Evolutionary conservation across 2,329 filamentous ascomycete genomes (phyloP).

Genomic region (Paracoccidioides brasiliensis): DNA sequence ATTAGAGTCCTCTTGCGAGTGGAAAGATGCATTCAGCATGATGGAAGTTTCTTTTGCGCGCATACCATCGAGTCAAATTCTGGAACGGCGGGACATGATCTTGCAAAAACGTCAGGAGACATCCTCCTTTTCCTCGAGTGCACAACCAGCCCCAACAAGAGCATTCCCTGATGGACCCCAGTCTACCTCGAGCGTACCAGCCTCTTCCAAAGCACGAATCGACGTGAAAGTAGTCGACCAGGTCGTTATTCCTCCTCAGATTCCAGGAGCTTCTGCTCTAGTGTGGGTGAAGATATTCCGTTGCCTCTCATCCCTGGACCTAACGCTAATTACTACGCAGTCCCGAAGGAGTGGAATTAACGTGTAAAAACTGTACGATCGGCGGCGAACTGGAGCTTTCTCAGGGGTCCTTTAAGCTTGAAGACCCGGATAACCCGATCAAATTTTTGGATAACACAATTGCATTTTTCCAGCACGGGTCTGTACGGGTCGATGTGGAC

Average conservation of each 20-base stretch:
- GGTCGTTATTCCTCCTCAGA: constrained; percentile 6
- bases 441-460: constrained; percentile 7
- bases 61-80: constrained; percentile 5
- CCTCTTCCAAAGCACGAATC: neutral
- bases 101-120: constrained; percentile 6
- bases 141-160: neutral
- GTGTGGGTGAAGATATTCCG: constrained; percentile 3
- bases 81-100: constrained; percentile 5
- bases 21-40: constrained; percentile 12
- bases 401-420: constrained; percentile 11
- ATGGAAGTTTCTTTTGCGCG: constrained; percentile 12
- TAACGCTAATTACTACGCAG: constrained; percentile 4
- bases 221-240: constrained; percentile 3
- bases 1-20: constrained; percentile 6
- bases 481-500: constrained; percentile 11
- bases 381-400: constrained; percentile 12
- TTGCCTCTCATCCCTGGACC: neutral
- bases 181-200: neutral
- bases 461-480: constrained; percentile 12
- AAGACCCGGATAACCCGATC: neutral
- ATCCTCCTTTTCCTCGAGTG: neutral
- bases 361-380: constrained; percentile 13
- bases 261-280: constrained; percentile 1
- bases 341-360: constrained; percentile 11
- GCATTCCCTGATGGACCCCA: constrained; percentile 1